These are phyloP conservation scores for Mrakia blollopis DNA, from an alignment of 768 basidiomycete genomes.

Conservation along the genomic window DNA sequence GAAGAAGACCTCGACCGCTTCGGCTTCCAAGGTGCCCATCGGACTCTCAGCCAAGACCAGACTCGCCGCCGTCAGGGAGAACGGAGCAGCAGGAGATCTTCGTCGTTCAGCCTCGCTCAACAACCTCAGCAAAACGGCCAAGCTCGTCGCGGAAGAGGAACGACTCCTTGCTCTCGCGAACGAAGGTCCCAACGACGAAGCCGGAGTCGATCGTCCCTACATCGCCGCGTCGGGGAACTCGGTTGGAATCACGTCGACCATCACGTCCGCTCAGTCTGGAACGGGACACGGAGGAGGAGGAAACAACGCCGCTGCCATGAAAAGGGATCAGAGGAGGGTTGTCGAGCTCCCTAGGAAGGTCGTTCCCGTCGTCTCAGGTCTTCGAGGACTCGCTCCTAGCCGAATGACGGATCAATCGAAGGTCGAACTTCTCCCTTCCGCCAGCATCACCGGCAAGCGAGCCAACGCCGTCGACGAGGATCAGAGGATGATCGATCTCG, in stretches of 20 bases:
- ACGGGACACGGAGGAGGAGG: conserved; percentile 36
- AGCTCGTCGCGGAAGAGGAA: conserved; percentile 24
- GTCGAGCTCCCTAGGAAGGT: conserved; percentile 44
- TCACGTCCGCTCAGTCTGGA: conserved; percentile 58
- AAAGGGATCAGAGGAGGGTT: conserved; percentile 39
- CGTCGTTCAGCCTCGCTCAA: conserved; percentile 43
- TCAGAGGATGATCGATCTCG: conserved; percentile 23
- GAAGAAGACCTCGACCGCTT: neutral
- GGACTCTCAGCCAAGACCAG: neutral
- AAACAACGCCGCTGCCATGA: conserved; percentile 29
- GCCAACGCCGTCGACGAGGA: conserved; percentile 27
- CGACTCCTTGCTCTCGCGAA: conserved; percentile 23
- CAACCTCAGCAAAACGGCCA: conserved; percentile 37
- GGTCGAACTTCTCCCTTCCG: conserved; percentile 16
- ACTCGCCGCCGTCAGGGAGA: conserved; percentile 15
- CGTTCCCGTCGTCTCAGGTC: conserved; percentile 20
- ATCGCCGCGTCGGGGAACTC: conserved; percentile 94
- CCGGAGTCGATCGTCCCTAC: conserved; percentile 47
- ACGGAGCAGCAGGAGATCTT: conserved; percentile 32
- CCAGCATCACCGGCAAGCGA: neutral
- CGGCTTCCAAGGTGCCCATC: conserved; percentile 11
- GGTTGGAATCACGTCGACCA: conserved; percentile 82
- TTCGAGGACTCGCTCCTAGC: conserved; percentile 18
- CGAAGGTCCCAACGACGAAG: conserved; percentile 2
- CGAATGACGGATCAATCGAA: conserved; percentile 33